phyloP scores from a whole-genome alignment of 495 filamentous ascomycete species.

The Penicillium longicatenatum region DNA sequence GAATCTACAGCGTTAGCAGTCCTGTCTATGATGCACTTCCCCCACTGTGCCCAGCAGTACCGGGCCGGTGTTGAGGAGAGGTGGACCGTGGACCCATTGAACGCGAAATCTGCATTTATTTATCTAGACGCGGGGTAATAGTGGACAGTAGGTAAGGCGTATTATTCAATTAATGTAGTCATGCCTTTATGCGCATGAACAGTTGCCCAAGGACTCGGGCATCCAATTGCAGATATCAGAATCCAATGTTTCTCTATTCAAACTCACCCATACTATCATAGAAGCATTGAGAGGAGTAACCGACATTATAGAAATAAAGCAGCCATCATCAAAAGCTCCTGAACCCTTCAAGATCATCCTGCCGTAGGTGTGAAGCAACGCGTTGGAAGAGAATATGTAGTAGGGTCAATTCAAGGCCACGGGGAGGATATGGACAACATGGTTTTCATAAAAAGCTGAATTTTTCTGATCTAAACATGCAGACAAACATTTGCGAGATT shows the following conservation, averaged over 20 bases:
- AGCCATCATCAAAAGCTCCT: no score
- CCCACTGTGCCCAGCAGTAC: not conserved
- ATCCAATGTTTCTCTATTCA: no score
- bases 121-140: no score
- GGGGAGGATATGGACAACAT: not conserved
- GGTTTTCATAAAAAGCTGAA: not conserved
- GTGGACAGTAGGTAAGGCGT: not conserved
- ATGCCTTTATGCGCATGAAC: not conserved
- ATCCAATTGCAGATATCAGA: not conserved
- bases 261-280: no score
- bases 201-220: no score
- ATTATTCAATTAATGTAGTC: not conserved
- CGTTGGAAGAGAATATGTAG: no score
- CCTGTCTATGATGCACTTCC: not conserved
- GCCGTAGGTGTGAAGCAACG: no score
- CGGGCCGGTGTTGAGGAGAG: not conserved
- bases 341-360: no score
- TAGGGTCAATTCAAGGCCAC: not conserved
- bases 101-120: not conserved
- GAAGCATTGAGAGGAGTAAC: no score
- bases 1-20: not conserved
- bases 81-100: not conserved
- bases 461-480: not conserved
- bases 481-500: not conserved
- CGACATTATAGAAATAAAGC: no score